Conservation (phyloP, 371 early-diverging fungal species). For the Rhizopus microsporus region DNA sequence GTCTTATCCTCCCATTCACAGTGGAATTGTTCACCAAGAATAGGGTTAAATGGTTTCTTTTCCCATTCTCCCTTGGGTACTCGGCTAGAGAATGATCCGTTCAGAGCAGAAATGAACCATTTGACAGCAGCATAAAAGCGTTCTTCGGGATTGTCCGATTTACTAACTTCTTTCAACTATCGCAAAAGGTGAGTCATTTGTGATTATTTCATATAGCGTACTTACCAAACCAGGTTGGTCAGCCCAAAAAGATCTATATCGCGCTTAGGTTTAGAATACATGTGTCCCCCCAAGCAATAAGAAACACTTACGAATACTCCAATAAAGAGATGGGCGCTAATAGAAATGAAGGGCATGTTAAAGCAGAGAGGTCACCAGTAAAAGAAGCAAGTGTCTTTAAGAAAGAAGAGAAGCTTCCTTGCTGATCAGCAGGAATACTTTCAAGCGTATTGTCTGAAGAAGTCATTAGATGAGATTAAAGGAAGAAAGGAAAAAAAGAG, state of each 20-base stretch:
- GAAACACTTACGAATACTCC: slow-evolving; percentile 71
- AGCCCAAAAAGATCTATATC: slow-evolving; percentile 45
- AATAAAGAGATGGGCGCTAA: slow-evolving; percentile 74
- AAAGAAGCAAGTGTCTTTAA: slow-evolving; percentile 73
- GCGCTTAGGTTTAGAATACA: neutral
- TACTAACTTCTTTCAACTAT: slow-evolving; percentile 55
- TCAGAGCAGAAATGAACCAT: slow-evolving; percentile 80
- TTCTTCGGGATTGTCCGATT: slow-evolving; percentile 62
- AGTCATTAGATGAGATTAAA: slow-evolving; percentile 22
- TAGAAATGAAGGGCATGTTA: slow-evolving; percentile 80
- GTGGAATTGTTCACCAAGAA: slow-evolving; percentile 80
- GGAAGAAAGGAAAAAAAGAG: slow-evolving; percentile 9
- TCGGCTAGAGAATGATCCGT: slow-evolving; percentile 71
- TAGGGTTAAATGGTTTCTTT: slow-evolving; percentile 89
- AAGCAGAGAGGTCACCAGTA: slow-evolving; percentile 77
- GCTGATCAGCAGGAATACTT: slow-evolving; percentile 66
- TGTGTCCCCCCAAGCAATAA: neutral
- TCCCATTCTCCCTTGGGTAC: slow-evolving; percentile 74
- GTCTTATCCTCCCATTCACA: slow-evolving; percentile 73
- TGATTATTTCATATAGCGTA: too few relatives aligned
- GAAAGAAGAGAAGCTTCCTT: slow-evolving; percentile 72
- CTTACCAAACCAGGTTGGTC: slow-evolving; percentile 50
- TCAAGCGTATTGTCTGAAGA: slow-evolving; percentile 44
- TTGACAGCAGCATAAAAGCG: slow-evolving; percentile 72
- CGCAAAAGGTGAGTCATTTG: too few relatives aligned